Base-by-base conservation (phyloP, 176 grass and related monocot genomes). In the Ensete ventricosum region DNA sequence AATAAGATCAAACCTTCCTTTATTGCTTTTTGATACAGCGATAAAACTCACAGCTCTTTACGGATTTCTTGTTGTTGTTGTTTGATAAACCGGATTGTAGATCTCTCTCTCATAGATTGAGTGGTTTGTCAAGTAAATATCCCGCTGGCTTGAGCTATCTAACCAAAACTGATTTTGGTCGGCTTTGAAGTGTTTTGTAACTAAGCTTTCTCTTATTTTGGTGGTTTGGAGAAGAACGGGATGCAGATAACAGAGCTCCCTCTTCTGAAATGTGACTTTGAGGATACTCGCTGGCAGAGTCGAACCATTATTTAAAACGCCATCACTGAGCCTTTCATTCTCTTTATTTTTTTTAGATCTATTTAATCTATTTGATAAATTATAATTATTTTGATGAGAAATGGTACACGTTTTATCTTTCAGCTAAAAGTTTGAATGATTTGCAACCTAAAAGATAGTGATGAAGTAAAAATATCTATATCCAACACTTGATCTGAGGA, bases 171-270 rank as follows among this genome's bases (percentile, higher is more conserved):
- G 29, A 34, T 54, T 0, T n/a, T 34, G 11, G 77, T 0, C 22
- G 2, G 23, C 4, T 1, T 9, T 52, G 55, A 26, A 0, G 0
- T 1, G 1, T 5, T 59, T 24, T 0, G 21, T 29, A 22, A 20
- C 51, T 29, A 1, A 9, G 0, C 27, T 83, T 17, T 54, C 13
- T 12, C 53, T 60, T 59, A 63, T 20, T 6, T 29, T 29, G 27
- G 27, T 29, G 27, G 27, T 43, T 19, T 1, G 77, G 62, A 43
- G 13, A 60, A 17, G 57, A 19, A 60, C n/a, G 78, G 85, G 25
- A 91, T 97, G 86, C 91, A 84, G 94, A 97, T 75, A 90, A 83
- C 34, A 53, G 87, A 97, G 94, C 90, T 97, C 90, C 94, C 94
- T 98, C 94, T 97, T 84, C 94, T 97, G 94, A 91, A 80, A 10